Evolutionary conservation across 1,284 basidiomycete species (phyloP).

Genomic region (Cutaneotrichosporon curvatum): DNA sequence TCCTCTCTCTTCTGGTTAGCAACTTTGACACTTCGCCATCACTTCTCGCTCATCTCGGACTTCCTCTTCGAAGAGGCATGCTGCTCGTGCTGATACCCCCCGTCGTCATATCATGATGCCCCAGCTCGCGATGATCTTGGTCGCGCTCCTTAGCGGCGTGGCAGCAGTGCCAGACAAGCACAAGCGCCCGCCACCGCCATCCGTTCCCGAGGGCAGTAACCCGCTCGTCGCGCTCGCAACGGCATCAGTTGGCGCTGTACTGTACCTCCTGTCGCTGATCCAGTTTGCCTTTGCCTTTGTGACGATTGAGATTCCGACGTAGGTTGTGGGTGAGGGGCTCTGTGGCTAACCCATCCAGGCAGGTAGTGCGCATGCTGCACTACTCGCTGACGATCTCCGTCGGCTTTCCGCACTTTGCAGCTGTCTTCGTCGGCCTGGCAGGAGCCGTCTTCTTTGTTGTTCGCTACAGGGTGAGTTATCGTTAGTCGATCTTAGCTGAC

Average conservation of each 20-base stretch:
- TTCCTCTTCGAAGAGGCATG: no score
- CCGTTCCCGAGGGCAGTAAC: slow-evolving; percentile 32
- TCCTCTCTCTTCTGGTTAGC: no score
- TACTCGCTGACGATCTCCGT: slow-evolving; percentile 84
- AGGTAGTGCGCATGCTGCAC: slow-evolving; percentile 58
- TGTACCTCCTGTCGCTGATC: slow-evolving; percentile 71
- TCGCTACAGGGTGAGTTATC: slow-evolving; percentile 66
- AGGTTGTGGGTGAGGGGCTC: slow-evolving; percentile 21
- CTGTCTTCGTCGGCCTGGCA: slow-evolving; percentile 61
- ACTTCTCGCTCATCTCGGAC: no score
- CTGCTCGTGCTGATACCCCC: no score
- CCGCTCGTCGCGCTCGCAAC: slow-evolving; percentile 68
- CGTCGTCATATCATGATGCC: no score
- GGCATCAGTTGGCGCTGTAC: slow-evolving; percentile 74
- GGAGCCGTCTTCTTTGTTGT: slow-evolving; percentile 74
- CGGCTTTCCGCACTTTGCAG: slow-evolving; percentile 78
- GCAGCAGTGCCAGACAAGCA: not conserved
- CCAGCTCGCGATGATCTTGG: not conserved
- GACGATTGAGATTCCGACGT: slow-evolving; percentile 70
- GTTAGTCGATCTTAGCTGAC: slow-evolving; percentile 44
- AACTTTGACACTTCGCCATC: no score
- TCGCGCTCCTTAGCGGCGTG: not conserved
- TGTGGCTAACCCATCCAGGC: slow-evolving; percentile 43
- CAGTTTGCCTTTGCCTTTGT: slow-evolving; percentile 63
- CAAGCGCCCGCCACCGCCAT: slow-evolving; percentile 7